These are phyloP conservation scores for Solanum chilense DNA, from an alignment of 257 asterid species.

Conservation along the genomic window DNA sequence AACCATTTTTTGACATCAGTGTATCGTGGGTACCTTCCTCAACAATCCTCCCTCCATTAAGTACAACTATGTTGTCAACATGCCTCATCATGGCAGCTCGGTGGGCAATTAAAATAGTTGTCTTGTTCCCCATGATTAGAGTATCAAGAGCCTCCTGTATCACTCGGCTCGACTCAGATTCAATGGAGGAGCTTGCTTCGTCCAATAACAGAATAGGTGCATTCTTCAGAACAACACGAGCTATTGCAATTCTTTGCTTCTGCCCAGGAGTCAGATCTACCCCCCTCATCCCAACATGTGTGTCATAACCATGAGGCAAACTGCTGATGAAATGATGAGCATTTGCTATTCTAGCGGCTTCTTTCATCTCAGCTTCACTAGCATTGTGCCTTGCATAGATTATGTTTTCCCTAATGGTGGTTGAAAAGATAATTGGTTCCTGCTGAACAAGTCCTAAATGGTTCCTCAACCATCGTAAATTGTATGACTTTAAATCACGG, in stretches of 20 bases:
- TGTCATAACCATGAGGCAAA: slow-evolving; percentile 98
- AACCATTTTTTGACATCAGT: slow-evolving; percentile 63
- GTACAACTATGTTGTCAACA: slow-evolving; percentile 91
- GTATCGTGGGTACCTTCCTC: slow-evolving; percentile 94
- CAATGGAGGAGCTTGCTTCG: slow-evolving; percentile 96
- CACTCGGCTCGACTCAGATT: slow-evolving; percentile 93
- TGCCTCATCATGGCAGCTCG: slow-evolving; percentile 99
- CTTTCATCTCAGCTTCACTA: slow-evolving; percentile 99
- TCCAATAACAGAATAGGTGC: slow-evolving; percentile 92
- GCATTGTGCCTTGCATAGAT: slow-evolving; percentile 98
- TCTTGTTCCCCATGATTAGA: slow-evolving; percentile 92
- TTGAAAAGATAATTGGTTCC: slow-evolving; percentile 95
- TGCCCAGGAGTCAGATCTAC: slow-evolving; percentile 99
- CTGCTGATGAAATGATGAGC: slow-evolving; percentile 99
- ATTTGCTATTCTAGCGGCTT: slow-evolving; percentile 97
- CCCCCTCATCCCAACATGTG: slow-evolving; percentile 99
- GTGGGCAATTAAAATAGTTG: slow-evolving; percentile 90
- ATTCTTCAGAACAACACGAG: slow-evolving; percentile 80
- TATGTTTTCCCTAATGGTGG: slow-evolving; percentile 87
- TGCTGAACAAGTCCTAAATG: slow-evolving; percentile 97
- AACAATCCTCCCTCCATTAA: slow-evolving; percentile 91
- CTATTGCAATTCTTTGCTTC: slow-evolving; percentile 93
- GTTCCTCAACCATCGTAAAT: slow-evolving; percentile 96
- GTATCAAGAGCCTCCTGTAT: slow-evolving; percentile 98
- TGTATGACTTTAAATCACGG: slow-evolving; percentile 81